These are phyloP conservation scores for Ophiostoma australiae DNA, from an alignment of 2,329 filamentous ascomycete species.

Conservation along the genomic window DNA sequence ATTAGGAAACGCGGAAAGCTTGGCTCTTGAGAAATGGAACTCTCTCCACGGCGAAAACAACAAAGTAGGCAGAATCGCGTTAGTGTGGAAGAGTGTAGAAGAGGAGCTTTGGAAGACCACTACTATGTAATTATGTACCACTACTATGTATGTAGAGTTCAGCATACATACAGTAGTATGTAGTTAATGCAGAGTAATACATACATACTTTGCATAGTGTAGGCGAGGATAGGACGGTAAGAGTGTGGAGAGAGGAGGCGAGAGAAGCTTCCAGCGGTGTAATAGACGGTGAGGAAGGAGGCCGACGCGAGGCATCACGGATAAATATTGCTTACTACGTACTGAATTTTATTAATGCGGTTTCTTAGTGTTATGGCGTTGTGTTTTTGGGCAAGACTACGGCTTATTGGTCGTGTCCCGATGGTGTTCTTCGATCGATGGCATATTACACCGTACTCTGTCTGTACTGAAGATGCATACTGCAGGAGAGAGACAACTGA, in stretches of 20 bases:
- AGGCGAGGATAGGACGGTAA: neutral
- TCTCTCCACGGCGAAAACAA: neutral
- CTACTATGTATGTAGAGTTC: too few species aligned
- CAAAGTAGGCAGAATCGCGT: neutral
- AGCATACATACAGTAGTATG: too few species aligned
- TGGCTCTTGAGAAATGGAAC: constrained; percentile 9
- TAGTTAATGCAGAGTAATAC: neutral
- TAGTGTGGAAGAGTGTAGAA: neutral
- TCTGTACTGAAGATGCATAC: neutral
- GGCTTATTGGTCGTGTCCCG: too few species aligned
- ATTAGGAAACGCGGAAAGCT: neutral
- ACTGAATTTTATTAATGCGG: neutral
- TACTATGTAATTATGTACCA: too few species aligned
- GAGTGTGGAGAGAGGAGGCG: neutral
- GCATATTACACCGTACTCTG: too few species aligned
- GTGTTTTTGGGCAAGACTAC: neutral
- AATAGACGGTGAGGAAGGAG: neutral
- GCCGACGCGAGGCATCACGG: constrained; percentile 3
- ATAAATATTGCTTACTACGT: neutral
- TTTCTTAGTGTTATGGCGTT: neutral
- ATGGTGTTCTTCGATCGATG: too few species aligned
- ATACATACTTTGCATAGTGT: too few species aligned
- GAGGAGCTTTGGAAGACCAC: too few species aligned
- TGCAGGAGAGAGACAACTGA: neutral
- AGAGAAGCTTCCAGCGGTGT: neutral